Conservation (phyloP, 2,329 filamentous ascomycete genomes). For the Aspergillus puulaauensis region DNA sequence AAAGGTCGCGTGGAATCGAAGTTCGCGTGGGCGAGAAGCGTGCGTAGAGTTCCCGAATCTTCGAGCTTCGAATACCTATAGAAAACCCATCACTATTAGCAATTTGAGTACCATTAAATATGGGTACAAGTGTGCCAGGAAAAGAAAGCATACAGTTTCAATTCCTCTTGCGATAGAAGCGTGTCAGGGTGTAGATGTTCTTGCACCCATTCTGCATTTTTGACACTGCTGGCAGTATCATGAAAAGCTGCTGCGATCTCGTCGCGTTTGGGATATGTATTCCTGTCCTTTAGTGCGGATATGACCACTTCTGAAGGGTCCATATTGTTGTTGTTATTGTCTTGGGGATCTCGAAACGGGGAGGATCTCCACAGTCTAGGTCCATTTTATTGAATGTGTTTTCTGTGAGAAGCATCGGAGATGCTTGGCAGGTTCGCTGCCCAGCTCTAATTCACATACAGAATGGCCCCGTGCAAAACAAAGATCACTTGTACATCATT, state of each 20-base stretch:
- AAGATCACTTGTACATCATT: background rate
- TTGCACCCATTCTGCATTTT: constrained; percentile 32
- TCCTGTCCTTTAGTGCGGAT: constrained; percentile 29
- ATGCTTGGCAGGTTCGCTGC: background rate
- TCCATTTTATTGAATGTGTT: background rate
- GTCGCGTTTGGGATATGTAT: constrained; percentile 28
- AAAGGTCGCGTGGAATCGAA: constrained; percentile 36
- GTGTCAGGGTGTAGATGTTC: constrained; percentile 34
- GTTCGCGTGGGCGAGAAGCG: constrained; percentile 27
- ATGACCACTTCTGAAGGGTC: constrained; percentile 23
- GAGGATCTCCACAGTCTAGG: background rate
- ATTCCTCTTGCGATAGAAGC: constrained; percentile 41
- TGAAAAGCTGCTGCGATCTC: constrained; percentile 29
- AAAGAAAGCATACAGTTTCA: constrained; percentile 30
- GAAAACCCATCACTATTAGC: background rate
- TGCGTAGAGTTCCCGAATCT: constrained; percentile 27
- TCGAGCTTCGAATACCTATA: constrained; percentile 37
- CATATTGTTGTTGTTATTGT: constrained; percentile 14
- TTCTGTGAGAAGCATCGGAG: background rate
- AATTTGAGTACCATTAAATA: background rate
- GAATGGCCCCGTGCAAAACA: background rate
- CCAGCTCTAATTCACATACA: background rate
- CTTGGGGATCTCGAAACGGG: background rate
- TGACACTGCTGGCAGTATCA: constrained; percentile 15
- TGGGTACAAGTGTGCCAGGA: background rate